Percentiles rank a stretch among this genome's conserved stretches.
phyloP scores from a whole-genome alignment of 208 protist genomes.

The Leishmania lainsoni region DNA sequence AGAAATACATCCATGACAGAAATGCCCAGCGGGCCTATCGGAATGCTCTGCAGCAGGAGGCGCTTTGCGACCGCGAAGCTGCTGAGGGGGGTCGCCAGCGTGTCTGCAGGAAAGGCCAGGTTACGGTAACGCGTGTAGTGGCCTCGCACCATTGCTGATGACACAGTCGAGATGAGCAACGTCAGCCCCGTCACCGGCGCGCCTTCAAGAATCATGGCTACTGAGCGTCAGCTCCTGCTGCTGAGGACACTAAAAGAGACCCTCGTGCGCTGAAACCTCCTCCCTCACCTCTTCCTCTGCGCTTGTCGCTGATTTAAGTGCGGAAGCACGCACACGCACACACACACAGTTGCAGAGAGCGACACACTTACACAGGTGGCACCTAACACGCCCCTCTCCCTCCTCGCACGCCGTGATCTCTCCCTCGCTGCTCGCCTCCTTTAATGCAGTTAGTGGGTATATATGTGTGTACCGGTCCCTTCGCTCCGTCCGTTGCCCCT shows the following conservation, averaged over 20 bases:
- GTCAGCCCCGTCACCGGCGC: conserved; percentile 65
- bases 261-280: neutral
- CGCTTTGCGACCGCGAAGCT: conserved; percentile 28
- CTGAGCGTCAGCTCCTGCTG: neutral
- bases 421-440: neutral
- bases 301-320: neutral
- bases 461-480: neutral
- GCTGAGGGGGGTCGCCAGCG: neutral
- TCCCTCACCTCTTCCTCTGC: neutral
- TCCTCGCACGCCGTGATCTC: neutral
- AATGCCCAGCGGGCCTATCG: conserved; percentile 55
- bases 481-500: neutral
- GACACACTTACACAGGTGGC: neutral
- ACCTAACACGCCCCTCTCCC: neutral
- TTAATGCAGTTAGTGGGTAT: neutral
- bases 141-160: conserved; percentile 30
- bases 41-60: conserved; percentile 41
- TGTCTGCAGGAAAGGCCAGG: conserved; percentile 18
- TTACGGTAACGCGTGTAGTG: conserved; percentile 35
- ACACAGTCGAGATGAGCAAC: conserved; percentile 44
- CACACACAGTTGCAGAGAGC: neutral
- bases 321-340: neutral
- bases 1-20: conserved; percentile 42
- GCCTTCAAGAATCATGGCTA: conserved; percentile 57
- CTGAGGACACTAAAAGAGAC: neutral